Evolutionary conservation across 2,329 filamentous ascomycete species (phyloP).

Genomic region (Fusarium gaditjirri): DNA sequence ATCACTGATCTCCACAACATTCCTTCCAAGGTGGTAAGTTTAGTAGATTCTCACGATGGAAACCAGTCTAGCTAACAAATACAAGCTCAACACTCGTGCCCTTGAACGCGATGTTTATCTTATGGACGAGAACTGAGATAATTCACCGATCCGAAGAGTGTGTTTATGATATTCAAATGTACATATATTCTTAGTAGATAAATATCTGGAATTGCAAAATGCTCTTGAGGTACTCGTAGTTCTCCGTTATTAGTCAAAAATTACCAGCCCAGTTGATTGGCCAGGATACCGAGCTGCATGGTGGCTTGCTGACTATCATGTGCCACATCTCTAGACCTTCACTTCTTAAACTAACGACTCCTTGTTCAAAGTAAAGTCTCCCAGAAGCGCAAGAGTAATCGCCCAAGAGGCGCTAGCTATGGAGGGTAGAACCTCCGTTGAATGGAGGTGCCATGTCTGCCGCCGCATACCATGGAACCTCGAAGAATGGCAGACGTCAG

Average conservation of each 20-base stretch:
- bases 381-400: not conserved
- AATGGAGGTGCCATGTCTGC: not conserved
- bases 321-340: not conserved
- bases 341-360: not conserved
- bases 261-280: not conserved
- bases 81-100: constrained; percentile 41
- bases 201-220: fast-evolving
- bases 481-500: not conserved
- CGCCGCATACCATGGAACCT: not conserved
- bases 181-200: not conserved
- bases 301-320: not conserved
- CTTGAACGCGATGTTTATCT: constrained; percentile 43
- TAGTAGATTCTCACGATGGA: fast-evolving
- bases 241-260: not conserved
- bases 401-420: not conserved
- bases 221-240: not conserved
- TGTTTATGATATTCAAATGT: not conserved
- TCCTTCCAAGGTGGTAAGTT: constrained; percentile 37
- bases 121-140: constrained; percentile 26
- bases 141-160: fast-evolving
- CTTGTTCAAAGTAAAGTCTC: not conserved
- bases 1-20: constrained; percentile 43
- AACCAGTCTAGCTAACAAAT: not conserved
- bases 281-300: not conserved
- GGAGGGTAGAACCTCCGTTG: not conserved